These are phyloP conservation scores for Amorphotheca resinae DNA, from an alignment of 495 filamentous ascomycete species.

Conservation along the genomic window DNA sequence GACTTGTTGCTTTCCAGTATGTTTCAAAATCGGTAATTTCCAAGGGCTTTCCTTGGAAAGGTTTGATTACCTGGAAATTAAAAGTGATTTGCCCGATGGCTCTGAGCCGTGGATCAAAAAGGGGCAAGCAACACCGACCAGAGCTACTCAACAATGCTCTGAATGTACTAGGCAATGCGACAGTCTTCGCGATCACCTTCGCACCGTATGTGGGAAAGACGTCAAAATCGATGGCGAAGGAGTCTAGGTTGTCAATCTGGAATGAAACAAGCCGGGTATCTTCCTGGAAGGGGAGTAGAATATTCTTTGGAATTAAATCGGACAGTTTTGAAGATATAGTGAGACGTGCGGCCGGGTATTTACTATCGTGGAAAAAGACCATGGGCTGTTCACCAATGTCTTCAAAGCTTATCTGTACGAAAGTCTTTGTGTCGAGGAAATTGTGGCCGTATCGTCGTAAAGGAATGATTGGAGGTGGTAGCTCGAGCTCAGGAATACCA, in stretches of 20 bases:
- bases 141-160: conserved; percentile 58
- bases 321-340: conserved; percentile 94
- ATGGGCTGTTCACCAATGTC: conserved; percentile 57
- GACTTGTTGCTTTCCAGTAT: conserved; percentile 97
- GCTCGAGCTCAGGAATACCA: conserved; percentile 79
- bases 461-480: conserved; percentile 93
- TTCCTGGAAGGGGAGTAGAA: conserved; percentile 91
- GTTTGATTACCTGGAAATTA: conserved; percentile 90
- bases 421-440: conserved; percentile 93
- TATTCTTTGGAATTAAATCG: conserved; percentile 88
- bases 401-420: conserved; percentile 81
- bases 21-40: conserved; percentile 98
- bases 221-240: conserved; percentile 93
- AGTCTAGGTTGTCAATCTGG: conserved; percentile 84
- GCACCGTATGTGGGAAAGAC: conserved; percentile 96
- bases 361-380: conserved; percentile 84
- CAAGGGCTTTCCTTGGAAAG: conserved; percentile 82
- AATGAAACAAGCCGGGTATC: conserved; percentile 87
- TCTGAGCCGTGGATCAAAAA: conserved; percentile 84
- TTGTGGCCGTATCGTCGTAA: conserved; percentile 92
- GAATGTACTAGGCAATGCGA: conserved; percentile 80
- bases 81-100: conserved; percentile 94
- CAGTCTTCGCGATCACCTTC: conserved; percentile 90
- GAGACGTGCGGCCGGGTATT: conserved; percentile 86
- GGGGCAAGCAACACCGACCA: conserved; percentile 68